These are phyloP conservation scores for Tetradesmus lagerheimii DNA, from an alignment of 139 green algal species.

Conservation along the genomic window DNA sequence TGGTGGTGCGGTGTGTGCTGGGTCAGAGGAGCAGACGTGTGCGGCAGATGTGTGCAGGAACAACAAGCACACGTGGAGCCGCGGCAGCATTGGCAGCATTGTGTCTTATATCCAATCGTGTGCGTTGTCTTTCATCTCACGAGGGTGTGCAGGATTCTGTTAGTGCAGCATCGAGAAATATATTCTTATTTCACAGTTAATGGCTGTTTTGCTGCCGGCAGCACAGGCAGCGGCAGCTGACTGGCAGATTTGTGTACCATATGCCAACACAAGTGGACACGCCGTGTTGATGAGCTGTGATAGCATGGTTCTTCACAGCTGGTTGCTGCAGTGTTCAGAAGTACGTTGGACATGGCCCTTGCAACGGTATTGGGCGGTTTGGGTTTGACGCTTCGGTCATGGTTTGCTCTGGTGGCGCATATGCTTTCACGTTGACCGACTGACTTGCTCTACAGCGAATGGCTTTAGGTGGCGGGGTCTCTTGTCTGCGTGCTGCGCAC, in stretches of 20 bases:
- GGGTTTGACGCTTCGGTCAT: no score
- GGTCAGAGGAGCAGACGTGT: not conserved
- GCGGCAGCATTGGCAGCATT: not conserved
- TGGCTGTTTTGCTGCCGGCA: not conserved
- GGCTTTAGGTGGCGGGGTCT: not conserved
- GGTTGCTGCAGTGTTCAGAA: not conserved
- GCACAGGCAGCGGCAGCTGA: not conserved
- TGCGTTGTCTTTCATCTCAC: not conserved
- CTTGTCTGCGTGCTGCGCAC: not conserved
- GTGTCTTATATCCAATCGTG: not conserved
- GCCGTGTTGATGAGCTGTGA: not conserved
- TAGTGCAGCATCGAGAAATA: not conserved
- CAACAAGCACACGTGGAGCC: not conserved
- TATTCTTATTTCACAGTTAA: not conserved
- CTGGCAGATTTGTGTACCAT: not conserved
- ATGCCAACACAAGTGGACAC: not conserved
- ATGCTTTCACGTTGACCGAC: not conserved
- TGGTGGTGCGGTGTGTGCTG: not conserved
- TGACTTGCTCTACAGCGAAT: not conserved
- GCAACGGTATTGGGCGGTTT: not conserved
- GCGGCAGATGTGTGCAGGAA: not conserved
- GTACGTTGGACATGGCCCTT: not conserved
- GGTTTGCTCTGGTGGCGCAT: not conserved
- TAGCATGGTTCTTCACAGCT: conserved; percentile 3
- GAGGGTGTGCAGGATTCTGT: not conserved